These are phyloP conservation scores for Ogataea zsoltii DNA, from an alignment of 805 yeast species.

Conservation along the genomic window DNA sequence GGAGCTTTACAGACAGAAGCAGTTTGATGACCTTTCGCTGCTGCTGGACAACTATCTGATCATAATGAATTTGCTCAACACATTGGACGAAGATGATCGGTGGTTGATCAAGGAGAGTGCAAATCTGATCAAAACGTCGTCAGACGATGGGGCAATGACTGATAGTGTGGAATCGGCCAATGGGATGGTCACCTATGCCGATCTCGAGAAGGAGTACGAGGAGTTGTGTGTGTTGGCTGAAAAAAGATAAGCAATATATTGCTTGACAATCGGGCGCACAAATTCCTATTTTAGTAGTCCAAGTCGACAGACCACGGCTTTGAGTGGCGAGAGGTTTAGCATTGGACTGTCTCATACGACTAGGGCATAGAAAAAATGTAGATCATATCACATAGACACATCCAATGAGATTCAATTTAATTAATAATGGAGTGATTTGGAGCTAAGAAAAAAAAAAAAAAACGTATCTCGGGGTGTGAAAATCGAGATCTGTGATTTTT, in stretches of 20 bases:
- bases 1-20: conserved; percentile 8
- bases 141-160: conserved; percentile 7
- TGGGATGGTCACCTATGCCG: conserved; percentile 17
- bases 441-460: neutral
- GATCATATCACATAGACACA: neutral
- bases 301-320: no score
- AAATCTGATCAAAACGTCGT: conserved; percentile 8
- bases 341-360: no score
- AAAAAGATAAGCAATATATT: no score
- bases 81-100: conserved; percentile 39
- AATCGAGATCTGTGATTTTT: neutral
- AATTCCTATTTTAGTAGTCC: no score
- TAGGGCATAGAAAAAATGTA: no score
- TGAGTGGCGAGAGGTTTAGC: no score
- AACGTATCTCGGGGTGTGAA: neutral
- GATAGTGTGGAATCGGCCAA: neutral
- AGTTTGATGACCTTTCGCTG: conserved; percentile 19
- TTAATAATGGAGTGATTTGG: conserved; percentile 1
- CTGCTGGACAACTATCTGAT: conserved; percentile 40
- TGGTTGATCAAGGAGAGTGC: conserved; percentile 38
- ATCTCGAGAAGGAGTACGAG: conserved; percentile 26
- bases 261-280: no score
- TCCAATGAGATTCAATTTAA: conserved; percentile 5
- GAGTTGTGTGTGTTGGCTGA: conserved; percentile 3
- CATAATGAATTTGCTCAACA: conserved; percentile 40